Base-by-base conservation (phyloP, 345 rosid genomes). In the Moricandia arvensis region DNA sequence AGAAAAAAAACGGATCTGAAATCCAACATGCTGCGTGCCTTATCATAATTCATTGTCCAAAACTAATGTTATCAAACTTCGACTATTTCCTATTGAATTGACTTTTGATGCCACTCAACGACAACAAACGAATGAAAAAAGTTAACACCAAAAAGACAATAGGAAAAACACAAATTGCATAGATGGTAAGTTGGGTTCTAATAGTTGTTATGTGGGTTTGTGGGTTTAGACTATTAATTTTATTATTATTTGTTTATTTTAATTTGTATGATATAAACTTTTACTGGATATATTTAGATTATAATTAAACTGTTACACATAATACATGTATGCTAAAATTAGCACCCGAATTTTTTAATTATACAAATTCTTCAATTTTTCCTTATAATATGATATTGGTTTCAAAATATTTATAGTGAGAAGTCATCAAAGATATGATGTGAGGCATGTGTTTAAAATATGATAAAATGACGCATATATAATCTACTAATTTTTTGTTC, bases 41-140 rank as follows among this genome's bases (percentile, higher is more conserved):
- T 71, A 58, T 70, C 71, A 63, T 63, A 35, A 70, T 76, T 69
- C 59, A 63, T 30, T 70, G 75, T 64, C 72, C 66, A 77, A n/a
- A 77, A 71, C 61, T 33, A 71, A 64, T 69, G 66, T 69, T 65
- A 76, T 55, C 41, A 65, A 59, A 72, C 7, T 49, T 72, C 63
- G 69, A 66, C 68, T 37, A 49, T 72, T 77, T 71, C 47, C 34
- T 35, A 29, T 72, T 78, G 68, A 67, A 72, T 66, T 78, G 81
- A 78, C 77, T 78, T 78, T 78, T 78, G 45, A 66, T 78, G 63
- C 62, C 81, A 72, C 81, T 35, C 55, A 37, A 37, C 64, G 68
- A 72, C 73, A 66, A 78, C 59, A 16, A 51, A 35, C 73, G 63
- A 78, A 72, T 59, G 26, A n/a, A 34, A 21, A 63, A 47, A 66